A percentile compares a stretch with the other conserved stretches of the same genome.
phyloP scores from a whole-genome alignment of 2,329 filamentous ascomycete genomes.

The Nemania sp. region DNA sequence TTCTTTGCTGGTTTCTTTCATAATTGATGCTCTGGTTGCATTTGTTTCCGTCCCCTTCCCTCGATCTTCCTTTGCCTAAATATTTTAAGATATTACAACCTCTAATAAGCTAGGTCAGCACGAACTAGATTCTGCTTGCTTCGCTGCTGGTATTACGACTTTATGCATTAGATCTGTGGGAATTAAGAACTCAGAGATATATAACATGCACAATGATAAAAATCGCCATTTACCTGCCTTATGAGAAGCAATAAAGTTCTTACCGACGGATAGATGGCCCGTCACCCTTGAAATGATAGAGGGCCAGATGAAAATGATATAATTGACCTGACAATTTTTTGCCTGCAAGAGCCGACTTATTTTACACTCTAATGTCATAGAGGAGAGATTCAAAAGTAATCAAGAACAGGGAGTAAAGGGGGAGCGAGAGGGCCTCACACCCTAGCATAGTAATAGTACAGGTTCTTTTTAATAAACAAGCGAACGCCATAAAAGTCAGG shows the following conservation, averaged over 20 bases:
- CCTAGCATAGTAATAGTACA: conserved; percentile 25
- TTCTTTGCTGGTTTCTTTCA: too few relatives aligned
- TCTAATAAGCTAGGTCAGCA: too few relatives aligned
- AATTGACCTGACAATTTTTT: conserved; percentile 2
- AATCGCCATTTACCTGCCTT: background rate
- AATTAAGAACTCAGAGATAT: background rate
- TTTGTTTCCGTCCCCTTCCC: too few relatives aligned
- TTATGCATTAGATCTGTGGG: background rate
- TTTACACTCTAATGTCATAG: conserved; percentile 22
- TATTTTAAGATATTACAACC: too few relatives aligned
- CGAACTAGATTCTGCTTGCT: background rate
- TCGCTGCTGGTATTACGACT: background rate
- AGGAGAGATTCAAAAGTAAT: conserved; percentile 12
- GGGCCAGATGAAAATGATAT: conserved; percentile 4
- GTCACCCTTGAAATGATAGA: background rate
- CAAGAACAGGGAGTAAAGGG: background rate
- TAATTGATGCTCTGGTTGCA: too few relatives aligned
- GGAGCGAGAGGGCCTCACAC: conserved; percentile 9
- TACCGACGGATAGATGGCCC: background rate
- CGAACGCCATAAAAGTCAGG: conserved; percentile 24
- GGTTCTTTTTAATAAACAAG: conserved; percentile 20
- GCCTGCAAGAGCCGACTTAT: background rate
- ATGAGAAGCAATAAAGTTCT: background rate
- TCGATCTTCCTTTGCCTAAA: too few relatives aligned
- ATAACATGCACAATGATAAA: background rate